Conservation (phyloP, 2,329 filamentous ascomycete species). For the Dactylonectria macrodidyma region DNA sequence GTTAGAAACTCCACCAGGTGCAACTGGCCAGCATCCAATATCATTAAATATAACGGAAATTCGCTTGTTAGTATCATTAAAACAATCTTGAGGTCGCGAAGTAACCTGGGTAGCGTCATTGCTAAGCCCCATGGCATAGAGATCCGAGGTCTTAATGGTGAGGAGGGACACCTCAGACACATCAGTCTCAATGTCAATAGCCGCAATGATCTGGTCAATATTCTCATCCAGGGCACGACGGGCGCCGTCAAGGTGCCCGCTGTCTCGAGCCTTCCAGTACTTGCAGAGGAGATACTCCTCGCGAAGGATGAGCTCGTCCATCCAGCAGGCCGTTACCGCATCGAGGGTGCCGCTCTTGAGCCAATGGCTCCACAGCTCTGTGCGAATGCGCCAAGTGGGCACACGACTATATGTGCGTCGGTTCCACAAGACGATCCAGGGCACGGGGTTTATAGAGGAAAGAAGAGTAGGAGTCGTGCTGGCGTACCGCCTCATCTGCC, state of each 20-base stretch:
- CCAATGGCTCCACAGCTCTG: slow-evolving; percentile 35
- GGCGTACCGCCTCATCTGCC: slow-evolving; percentile 21
- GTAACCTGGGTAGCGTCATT: slow-evolving; percentile 38
- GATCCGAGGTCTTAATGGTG: slow-evolving; percentile 35
- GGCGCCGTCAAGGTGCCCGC: slow-evolving; percentile 17
- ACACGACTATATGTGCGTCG: slow-evolving; percentile 24
- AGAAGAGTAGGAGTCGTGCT: background rate
- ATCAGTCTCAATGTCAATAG: slow-evolving; percentile 38
- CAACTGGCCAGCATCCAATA: slow-evolving; percentile 40
- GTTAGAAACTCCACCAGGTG: slow-evolving; percentile 39
- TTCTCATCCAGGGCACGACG: slow-evolving; percentile 24
- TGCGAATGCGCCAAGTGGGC: slow-evolving; percentile 32
- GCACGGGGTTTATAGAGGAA: background rate
- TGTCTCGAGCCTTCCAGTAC: slow-evolving; percentile 31
- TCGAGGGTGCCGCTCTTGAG: slow-evolving; percentile 16
- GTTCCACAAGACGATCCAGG: slow-evolving; percentile 19
- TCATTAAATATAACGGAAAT: slow-evolving; percentile 41
- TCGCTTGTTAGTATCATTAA: slow-evolving; percentile 32
- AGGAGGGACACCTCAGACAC: slow-evolving; percentile 36
- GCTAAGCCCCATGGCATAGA: slow-evolving; percentile 40
- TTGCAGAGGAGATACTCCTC: slow-evolving; percentile 26
- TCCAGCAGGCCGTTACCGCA: slow-evolving; percentile 32
- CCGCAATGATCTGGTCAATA: slow-evolving; percentile 36
- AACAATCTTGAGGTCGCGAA: slow-evolving; percentile 35
- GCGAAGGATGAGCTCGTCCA: slow-evolving; percentile 33